Evolutionary conservation across 2,329 filamentous ascomycete genomes (phyloP).

Genomic region (Trichoderma koningii): DNA sequence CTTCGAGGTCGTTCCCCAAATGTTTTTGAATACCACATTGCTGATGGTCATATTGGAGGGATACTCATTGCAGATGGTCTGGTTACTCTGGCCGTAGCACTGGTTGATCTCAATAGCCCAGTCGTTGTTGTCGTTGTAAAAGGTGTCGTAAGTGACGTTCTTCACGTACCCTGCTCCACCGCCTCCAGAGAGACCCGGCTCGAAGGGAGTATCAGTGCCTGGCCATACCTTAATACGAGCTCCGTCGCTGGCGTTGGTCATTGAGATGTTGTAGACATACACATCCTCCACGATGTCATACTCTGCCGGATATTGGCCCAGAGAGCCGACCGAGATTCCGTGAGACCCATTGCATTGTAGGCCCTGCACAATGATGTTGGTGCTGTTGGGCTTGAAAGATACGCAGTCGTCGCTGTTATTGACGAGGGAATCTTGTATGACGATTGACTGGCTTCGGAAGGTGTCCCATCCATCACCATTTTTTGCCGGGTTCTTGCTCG

Average conservation of each 20-base stretch:
- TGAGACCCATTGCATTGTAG: slow-evolving; percentile 15
- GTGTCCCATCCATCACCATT: slow-evolving; percentile 18
- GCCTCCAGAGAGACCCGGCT: slow-evolving; percentile 9
- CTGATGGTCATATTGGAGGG: slow-evolving; percentile 15
- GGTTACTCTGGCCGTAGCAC: slow-evolving; percentile 20
- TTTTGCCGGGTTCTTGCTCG: slow-evolving; percentile 8
- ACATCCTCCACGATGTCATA: slow-evolving; percentile 10
- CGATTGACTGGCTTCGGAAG: background rate
- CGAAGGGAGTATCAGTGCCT: slow-evolving; percentile 10
- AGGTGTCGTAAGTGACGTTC: slow-evolving; percentile 11
- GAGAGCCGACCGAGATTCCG: slow-evolving; percentile 6
- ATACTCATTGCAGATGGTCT: slow-evolving; percentile 8
- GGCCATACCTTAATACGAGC: slow-evolving; percentile 13
- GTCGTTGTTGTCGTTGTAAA: slow-evolving; percentile 14
- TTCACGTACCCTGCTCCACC: slow-evolving; percentile 14
- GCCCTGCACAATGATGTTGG: slow-evolving; percentile 13
- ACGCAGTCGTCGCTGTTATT: slow-evolving; percentile 18
- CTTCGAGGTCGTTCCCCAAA: slow-evolving; percentile 7
- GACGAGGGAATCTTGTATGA: slow-evolving; percentile 3
- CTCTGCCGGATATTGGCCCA: slow-evolving; percentile 15
- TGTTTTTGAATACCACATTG: slow-evolving; percentile 13
- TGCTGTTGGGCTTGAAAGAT: slow-evolving; percentile 16
- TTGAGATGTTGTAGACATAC: slow-evolving; percentile 13
- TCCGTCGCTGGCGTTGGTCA: slow-evolving; percentile 7
- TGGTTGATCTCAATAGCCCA: slow-evolving; percentile 20